Base-by-base conservation (phyloP, 1,284 basidiomycete genomes). In the Sanghuangporus baumii region DNA sequence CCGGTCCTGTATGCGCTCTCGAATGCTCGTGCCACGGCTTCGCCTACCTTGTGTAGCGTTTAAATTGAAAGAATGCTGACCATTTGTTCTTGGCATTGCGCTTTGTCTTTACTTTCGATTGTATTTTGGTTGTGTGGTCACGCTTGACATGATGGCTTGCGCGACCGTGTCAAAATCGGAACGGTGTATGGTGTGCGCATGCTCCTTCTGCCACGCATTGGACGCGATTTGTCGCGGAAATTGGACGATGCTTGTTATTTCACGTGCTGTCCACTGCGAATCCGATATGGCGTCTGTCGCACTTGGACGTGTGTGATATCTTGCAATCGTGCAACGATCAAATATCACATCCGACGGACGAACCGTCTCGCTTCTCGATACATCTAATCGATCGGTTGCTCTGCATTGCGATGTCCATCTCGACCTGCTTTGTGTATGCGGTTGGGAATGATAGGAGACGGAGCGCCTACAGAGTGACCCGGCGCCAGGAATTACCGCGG, bases 401-500 rank as follows among this genome's bases (percentile, higher is more conserved):
- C 16, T 46, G 16, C 20, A n/a, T 46, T 16, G 8, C 16, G 43
- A 46, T 46, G 43, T n/a, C 20, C 43, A 8, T 14, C 16, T n/a
- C 43, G 16, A n/a, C 43, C 16, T 3, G 9, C 7, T 18, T 18
- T 20, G 20, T 51, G 8, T 37, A 37, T 54, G 52, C 52, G 50
- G 14, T 37, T 54, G 20, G 52, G 31, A n/a, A 36, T 31, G 26
- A 57, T 69, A 98, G 96, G 96, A 99, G 82, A 99, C 96, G 48
- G 96, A 98, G 75, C 86, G 97, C 56, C 88, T 99, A 38, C 88
- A 96, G 59, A 88, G 93, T 51, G 96, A 99, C 77, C 94, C 96
- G 41, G 94, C 95, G 3, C 96, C 96, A 31, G 96, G 96, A 57
- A 99, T 99, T 68, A 86, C 91, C 31, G 97, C 96, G 18, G 78